These are phyloP conservation scores for Trametes sp. DNA, from an alignment of 1,284 basidiomycete genomes.

Conservation along the genomic window DNA sequence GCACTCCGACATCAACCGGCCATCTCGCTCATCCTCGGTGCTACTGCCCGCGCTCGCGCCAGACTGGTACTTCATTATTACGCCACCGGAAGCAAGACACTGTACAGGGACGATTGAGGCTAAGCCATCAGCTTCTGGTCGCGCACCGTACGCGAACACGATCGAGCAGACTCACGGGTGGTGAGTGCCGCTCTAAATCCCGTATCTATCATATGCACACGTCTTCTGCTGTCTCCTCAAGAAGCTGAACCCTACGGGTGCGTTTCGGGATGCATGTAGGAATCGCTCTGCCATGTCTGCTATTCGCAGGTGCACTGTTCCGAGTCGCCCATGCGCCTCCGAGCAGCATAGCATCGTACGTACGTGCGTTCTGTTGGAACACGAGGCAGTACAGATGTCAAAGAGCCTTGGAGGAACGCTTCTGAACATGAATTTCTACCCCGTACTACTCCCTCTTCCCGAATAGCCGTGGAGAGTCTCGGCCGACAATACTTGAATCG, in stretches of 20 bases:
- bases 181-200: constrained; percentile 1
- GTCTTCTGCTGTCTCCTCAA: not conserved
- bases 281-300: not conserved
- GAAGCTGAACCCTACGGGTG: not conserved
- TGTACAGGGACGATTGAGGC: not conserved
- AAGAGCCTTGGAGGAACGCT: not conserved
- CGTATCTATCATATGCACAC: not conserved
- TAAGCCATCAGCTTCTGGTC: constrained; percentile 9
- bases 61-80: constrained; percentile 9
- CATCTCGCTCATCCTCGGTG: not conserved
- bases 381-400: not conserved
- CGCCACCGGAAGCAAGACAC: not conserved
- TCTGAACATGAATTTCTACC: not conserved
- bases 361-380: not conserved
- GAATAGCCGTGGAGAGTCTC: too few species aligned
- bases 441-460: too few species aligned
- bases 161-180: constrained; percentile 10
- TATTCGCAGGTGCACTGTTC: not conserved
- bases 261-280: not conserved
- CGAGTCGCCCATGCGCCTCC: not conserved
- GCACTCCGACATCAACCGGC: constrained; percentile 15
- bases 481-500: not conserved
- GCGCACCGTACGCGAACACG: not conserved
- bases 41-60: not conserved
- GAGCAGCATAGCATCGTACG: not conserved